Evolutionary conservation across 441 rosid species (phyloP), one percentile per base, ranked within the genome.

Genomic region (Hura crepitans): DNA sequence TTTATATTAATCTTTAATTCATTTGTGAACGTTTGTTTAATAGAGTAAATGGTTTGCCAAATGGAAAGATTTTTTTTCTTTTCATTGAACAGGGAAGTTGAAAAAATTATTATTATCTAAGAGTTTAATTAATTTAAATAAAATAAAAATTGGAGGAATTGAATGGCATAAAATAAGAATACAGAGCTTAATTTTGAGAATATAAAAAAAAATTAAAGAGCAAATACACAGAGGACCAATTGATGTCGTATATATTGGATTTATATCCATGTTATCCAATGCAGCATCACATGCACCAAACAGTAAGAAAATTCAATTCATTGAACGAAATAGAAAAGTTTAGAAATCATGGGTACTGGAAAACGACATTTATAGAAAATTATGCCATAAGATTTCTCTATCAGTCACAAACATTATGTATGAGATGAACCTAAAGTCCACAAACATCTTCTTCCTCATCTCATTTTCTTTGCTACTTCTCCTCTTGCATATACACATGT

Each of bases 281-380:
- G 25, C 71, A 61, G 22, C 5, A 22, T 77, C 80, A 79, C 80
- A 75, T 80, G 80, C 75, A 68, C 42, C 12, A 5, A 10, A 31
- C 8, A 33, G 37, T 33, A 33, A 33, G 6, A 33, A 11, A 2
- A 33, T 37, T 0, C 9, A 49, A 66, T 82, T 71, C 83, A 75
- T 73, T 73, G 81, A 75, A 77, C 71, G 15, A 31, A 17, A 46
- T 0, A 65, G 64, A 70, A 79, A 73, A 64, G 46, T 62, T 42
- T 0, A 0, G 30, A 31, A 28, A 62, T 25, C 43, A 12, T 49
- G 28, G 39, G 27, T 53, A 27, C 58, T 23, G 25, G 56, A 65
- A 27, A 30, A 62, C 45, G 70, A 62, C 78, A 59, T 59, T 63
- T 64, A 7, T 4, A 11, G 53, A 62, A 61, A 9, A 12, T 62